phyloP scores from a whole-genome alignment of 176 grass and related monocot species.

The Eleusine indica region DNA sequence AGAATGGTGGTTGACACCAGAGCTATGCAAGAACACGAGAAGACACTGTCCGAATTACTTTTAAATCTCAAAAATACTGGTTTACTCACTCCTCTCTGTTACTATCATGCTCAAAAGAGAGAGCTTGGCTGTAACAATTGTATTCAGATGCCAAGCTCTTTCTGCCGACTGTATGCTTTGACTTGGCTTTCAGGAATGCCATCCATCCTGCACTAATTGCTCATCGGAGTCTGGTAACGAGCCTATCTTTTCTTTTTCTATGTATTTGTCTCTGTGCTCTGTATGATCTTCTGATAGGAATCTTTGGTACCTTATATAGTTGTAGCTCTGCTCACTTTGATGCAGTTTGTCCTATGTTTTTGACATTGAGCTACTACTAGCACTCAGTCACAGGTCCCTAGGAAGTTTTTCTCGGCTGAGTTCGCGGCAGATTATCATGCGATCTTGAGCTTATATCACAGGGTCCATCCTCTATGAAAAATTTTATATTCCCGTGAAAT shows the following conservation, averaged over 20 bases:
- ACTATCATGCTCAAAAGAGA: neutral
- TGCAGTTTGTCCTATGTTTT: conserved; percentile 6
- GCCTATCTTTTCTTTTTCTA: neutral
- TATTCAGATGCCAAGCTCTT: neutral
- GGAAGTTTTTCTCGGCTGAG: neutral
- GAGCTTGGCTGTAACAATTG: conserved; percentile 33
- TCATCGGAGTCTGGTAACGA: neutral
- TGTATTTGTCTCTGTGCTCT: neutral
- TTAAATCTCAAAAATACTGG: neutral
- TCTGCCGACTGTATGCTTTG: neutral
- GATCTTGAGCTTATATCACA: neutral
- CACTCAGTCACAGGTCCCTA: neutral
- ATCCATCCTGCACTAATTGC: neutral
- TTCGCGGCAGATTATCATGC: conserved; percentile 6
- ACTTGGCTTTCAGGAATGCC: neutral
- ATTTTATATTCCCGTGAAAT: neutral
- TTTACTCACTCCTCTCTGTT: neutral
- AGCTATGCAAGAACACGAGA: neutral
- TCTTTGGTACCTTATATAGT: conserved; percentile 2
- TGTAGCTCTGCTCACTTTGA: conserved; percentile 5
- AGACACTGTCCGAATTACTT: neutral
- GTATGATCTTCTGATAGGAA: neutral
- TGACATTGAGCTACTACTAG: neutral
- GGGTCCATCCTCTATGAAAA: neutral
- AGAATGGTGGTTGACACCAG: neutral